Percentiles rank a stretch among this genome's conserved stretches.
Conservation (phyloP, 2,329 filamentous ascomycete genomes). For the Thelonectria rubi region DNA sequence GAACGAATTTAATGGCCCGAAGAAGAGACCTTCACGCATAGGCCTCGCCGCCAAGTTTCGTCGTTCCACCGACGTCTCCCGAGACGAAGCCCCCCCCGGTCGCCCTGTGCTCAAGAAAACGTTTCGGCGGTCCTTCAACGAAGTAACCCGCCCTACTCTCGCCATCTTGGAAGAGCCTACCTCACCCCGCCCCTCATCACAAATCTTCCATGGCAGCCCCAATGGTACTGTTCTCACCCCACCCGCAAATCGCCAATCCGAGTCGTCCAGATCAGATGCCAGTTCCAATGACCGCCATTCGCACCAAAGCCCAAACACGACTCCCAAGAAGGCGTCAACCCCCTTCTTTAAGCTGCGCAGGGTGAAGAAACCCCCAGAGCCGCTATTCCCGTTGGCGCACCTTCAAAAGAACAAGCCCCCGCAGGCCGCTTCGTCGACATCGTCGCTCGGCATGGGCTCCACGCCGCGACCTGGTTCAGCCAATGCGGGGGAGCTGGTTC, state of each 20-base stretch:
- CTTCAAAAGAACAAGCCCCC: conserved; percentile 73
- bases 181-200: conserved; percentile 45
- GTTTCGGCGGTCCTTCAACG: conserved; percentile 57
- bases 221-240: conserved; percentile 58
- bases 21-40: conserved; percentile 65
- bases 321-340: conserved; percentile 69
- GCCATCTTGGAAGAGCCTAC: conserved; percentile 66
- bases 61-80: conserved; percentile 59
- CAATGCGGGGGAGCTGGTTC: conserved; percentile 42
- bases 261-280: conserved; percentile 89
- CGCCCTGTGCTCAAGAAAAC: conserved; percentile 32
- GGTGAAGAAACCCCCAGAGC: conserved; percentile 76
- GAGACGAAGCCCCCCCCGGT: conserved; percentile 40
- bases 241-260: conserved; percentile 60
- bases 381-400: conserved; percentile 85
- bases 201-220: conserved; percentile 38
- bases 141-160: conserved; percentile 45
- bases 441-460: conserved; percentile 50
- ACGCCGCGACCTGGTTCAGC: conserved; percentile 50
- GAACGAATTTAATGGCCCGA: conserved; percentile 63
- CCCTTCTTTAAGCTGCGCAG: conserved; percentile 86
- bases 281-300: conserved; percentile 75
- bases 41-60: conserved; percentile 63
- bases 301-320: conserved; percentile 68
- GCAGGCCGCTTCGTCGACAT: conserved; percentile 51